phyloP scores from a whole-genome alignment of 2,329 filamentous ascomycete species.

The Colletotrichum tropicale region DNA sequence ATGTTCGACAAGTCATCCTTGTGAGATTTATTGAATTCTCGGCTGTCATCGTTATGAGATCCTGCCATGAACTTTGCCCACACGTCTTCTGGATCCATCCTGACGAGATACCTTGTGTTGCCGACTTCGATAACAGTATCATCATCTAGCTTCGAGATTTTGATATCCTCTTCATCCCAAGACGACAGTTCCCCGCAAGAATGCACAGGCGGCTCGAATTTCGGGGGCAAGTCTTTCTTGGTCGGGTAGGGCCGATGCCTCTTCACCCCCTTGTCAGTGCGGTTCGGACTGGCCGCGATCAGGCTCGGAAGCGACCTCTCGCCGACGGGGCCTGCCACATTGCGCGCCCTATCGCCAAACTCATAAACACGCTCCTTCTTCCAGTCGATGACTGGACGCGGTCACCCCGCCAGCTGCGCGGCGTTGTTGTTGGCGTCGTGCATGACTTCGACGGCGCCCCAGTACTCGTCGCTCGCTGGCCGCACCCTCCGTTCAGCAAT shows the following conservation, averaged over 20 bases:
- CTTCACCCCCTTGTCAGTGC: neutral
- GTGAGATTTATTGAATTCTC: neutral
- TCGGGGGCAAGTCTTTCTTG: neutral
- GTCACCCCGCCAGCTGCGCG: rapidly evolving
- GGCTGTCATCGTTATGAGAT: rapidly evolving
- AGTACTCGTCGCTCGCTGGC: neutral
- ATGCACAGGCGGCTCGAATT: neutral
- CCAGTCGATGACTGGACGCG: neutral
- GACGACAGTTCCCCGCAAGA: too few species aligned
- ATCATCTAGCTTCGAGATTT: neutral
- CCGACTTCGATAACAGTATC: neutral
- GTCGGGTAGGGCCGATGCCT: neutral
- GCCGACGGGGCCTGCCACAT: neutral
- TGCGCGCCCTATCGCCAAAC: neutral
- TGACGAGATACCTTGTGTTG: neutral
- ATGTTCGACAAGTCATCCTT: neutral
- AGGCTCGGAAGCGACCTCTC: neutral
- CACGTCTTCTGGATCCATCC: neutral
- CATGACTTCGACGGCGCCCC: neutral
- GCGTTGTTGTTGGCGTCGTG: neutral
- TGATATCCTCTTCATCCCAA: neutral
- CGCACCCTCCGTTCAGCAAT: rapidly evolving
- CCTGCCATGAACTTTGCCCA: neutral
- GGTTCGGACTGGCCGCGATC: neutral
- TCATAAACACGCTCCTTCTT: rapidly evolving